These are phyloP conservation scores for Aspergillus tubingensis DNA, from an alignment of 2,329 filamentous ascomycete genomes.

Conservation along the genomic window DNA sequence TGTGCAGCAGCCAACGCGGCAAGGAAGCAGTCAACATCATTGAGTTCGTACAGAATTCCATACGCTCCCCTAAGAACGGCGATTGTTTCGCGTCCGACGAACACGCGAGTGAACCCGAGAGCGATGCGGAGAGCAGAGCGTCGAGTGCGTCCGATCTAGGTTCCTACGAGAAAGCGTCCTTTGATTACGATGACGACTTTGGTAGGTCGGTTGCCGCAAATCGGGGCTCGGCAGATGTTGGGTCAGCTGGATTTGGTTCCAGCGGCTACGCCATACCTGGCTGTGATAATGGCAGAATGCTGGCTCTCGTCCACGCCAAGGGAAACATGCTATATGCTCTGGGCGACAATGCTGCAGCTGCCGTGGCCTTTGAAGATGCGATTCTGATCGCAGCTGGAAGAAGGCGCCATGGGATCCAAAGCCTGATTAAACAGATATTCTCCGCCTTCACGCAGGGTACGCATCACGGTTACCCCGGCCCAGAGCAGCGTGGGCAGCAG, in stretches of 20 bases:
- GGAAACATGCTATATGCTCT: conserved; percentile 96
- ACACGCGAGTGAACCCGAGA: conserved; percentile 61
- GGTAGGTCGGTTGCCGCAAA: conserved; percentile 30
- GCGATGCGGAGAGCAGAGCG: conserved; percentile 57
- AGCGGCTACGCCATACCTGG: conserved; percentile 85
- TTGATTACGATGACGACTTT: conserved; percentile 57
- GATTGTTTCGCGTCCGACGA: conserved; percentile 55
- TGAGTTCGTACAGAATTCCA: conserved; percentile 74
- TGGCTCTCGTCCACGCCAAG: conserved; percentile 94
- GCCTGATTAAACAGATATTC: conserved; percentile 77
- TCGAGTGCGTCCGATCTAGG: conserved; percentile 54
- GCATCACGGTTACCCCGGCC: conserved; percentile 39
- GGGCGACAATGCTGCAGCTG: conserved; percentile 77
- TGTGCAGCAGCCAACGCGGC: conserved; percentile 78
- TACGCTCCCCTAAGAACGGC: conserved; percentile 57
- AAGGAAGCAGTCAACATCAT: conserved; percentile 87
- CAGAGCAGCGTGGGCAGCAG: conserved; percentile 35
- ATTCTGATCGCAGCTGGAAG: conserved; percentile 83
- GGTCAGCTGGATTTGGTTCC: conserved; percentile 64
- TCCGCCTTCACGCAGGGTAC: conserved; percentile 61
- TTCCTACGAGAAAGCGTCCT: conserved; percentile 57
- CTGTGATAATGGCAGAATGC: conserved; percentile 85
- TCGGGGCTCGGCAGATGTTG: conserved; percentile 30
- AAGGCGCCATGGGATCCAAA: conserved; percentile 68
- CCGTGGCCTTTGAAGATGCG: conserved; percentile 90